phyloP scores from a whole-genome alignment of 2,329 filamentous ascomycete species.

The Pestalotiopsis sp. region DNA sequence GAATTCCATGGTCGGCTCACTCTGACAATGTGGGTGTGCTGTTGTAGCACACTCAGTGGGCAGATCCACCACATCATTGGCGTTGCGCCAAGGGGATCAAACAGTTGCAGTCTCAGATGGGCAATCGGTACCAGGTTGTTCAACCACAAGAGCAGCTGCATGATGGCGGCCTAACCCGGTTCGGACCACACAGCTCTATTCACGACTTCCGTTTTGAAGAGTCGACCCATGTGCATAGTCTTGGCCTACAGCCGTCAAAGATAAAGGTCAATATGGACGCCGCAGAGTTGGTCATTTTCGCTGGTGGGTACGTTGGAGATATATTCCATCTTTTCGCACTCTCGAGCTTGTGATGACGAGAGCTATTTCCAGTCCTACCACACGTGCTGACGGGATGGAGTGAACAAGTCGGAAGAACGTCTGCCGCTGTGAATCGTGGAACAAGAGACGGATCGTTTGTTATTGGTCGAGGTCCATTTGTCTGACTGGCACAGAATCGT shows the following conservation, averaged over 20 bases:
- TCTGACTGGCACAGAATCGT: no score
- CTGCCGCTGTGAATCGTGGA: neutral
- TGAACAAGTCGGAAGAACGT: neutral
- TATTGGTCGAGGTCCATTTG: neutral
- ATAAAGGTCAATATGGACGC: neutral
- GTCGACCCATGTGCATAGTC: slow-evolving; percentile 9
- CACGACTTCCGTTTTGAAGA: slow-evolving; percentile 7
- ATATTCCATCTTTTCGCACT: neutral
- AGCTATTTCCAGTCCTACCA: neutral
- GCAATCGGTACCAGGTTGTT: slow-evolving; percentile 9
- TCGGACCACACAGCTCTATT: neutral
- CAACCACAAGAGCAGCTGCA: neutral
- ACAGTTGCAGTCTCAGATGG: slow-evolving; percentile 16
- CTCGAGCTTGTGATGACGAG: neutral
- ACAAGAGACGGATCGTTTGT: neutral
- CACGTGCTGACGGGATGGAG: neutral
- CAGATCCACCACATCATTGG: slow-evolving; percentile 2
- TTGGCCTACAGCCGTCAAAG: slow-evolving; percentile 12
- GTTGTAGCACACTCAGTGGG: slow-evolving; percentile 1
- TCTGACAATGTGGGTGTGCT: neutral
- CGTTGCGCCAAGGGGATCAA: slow-evolving; percentile 11
- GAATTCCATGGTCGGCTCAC: neutral
- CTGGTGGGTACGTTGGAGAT: neutral
- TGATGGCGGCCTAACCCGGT: slow-evolving; percentile 5
- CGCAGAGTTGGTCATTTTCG: neutral